These are phyloP conservation scores for Diutina ranongensis DNA, from an alignment of 1,139 yeast genomes.

Conservation along the genomic window DNA sequence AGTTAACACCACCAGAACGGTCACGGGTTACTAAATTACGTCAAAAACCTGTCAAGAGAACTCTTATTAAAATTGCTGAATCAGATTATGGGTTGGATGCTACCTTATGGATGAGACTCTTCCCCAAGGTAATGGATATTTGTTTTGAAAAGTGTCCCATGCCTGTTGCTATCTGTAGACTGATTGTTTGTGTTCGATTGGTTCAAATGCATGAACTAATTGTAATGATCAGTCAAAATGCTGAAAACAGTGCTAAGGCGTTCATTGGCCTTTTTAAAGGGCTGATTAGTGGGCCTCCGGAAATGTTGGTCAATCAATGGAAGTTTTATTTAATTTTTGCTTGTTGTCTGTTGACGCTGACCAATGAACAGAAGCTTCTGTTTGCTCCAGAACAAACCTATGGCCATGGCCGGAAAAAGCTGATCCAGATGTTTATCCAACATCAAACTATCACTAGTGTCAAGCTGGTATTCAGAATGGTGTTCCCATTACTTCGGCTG, in stretches of 20 bases:
- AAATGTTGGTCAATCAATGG: slow-evolving; percentile 77
- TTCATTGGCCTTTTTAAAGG: slow-evolving; percentile 22
- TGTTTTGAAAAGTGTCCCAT: slow-evolving; percentile 82
- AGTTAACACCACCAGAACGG: slow-evolving; percentile 72
- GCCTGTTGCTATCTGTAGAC: slow-evolving; percentile 87
- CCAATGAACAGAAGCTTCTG: slow-evolving; percentile 70
- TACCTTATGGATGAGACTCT: slow-evolving; percentile 86
- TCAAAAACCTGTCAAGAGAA: slow-evolving; percentile 38
- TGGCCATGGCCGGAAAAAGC: slow-evolving; percentile 53
- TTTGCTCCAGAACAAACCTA: slow-evolving; percentile 42
- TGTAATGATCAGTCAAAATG: slow-evolving; percentile 47
- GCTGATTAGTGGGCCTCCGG: slow-evolving; percentile 40
- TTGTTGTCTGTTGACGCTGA: slow-evolving; percentile 82
- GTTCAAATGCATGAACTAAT: slow-evolving; percentile 85
- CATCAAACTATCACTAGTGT: slow-evolving; percentile 93
- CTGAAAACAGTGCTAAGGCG: slow-evolving; percentile 27
- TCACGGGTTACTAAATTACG: slow-evolving; percentile 57
- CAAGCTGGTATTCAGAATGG: slow-evolving; percentile 78
- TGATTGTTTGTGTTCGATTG: slow-evolving; percentile 80
- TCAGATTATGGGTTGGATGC: slow-evolving; percentile 93
- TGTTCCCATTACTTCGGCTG: slow-evolving; percentile 66
- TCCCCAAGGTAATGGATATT: slow-evolving; percentile 61
- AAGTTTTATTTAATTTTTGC: slow-evolving; percentile 81
- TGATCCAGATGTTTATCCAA: slow-evolving; percentile 70
- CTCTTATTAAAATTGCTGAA: slow-evolving; percentile 66